Conservation (phyloP, 805 yeast species). For the Yarrowia divulgata region DNA sequence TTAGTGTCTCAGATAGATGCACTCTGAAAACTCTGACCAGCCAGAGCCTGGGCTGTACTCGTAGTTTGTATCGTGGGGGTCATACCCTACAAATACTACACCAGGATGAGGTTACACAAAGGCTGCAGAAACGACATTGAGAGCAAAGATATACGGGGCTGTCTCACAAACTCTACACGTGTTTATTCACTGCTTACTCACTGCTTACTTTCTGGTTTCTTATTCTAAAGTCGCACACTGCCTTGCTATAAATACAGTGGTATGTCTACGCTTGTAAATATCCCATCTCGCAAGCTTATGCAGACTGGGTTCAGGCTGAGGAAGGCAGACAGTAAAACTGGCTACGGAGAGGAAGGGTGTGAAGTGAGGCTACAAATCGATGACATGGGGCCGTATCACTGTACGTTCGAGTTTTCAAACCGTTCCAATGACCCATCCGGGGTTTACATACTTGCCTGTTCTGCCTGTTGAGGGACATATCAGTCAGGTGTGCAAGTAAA, state of each 20-base stretch:
- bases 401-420: too few relatives aligned
- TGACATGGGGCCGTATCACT: too few relatives aligned
- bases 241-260: slow-evolving; percentile 5
- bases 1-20: slow-evolving; percentile 2
- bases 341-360: background rate
- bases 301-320: background rate
- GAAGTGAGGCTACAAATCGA: background rate
- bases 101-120: too few relatives aligned
- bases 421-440: too few relatives aligned
- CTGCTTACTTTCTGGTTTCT: background rate
- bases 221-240: background rate
- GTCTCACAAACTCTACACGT: too few relatives aligned
- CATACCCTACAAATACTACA: too few relatives aligned
- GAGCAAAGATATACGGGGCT: too few relatives aligned
- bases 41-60: background rate
- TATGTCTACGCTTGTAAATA: background rate
- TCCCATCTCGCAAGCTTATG: background rate
- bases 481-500: too few relatives aligned
- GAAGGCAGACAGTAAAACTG: background rate
- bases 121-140: too few relatives aligned
- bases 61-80: too few relatives aligned
- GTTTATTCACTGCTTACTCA: background rate
- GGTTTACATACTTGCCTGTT: too few relatives aligned
- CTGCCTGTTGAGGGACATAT: too few relatives aligned
- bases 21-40: background rate